A percentile compares a stretch with the other conserved stretches of the same genome.
These are phyloP conservation scores for Cryptococcus wingfieldii DNA, from an alignment of 1,284 basidiomycete genomes.

Conservation along the genomic window DNA sequence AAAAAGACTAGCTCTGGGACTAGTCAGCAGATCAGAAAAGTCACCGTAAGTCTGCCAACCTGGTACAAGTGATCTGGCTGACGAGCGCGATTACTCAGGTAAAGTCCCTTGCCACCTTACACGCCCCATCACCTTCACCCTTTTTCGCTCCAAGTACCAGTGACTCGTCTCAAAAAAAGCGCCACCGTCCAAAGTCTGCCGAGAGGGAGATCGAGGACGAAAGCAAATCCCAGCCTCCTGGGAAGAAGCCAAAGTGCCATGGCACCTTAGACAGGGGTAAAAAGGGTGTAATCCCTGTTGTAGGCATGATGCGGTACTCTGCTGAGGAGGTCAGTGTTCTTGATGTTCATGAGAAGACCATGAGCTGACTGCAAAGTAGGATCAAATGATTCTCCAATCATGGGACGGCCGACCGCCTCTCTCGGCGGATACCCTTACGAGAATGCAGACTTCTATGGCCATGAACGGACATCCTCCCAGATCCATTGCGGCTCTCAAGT, in stretches of 20 bases:
- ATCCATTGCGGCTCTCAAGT: background rate
- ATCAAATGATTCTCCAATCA: background rate
- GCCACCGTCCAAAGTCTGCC: no score
- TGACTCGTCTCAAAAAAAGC: no score
- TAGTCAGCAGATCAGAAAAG: no score
- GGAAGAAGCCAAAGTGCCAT: background rate
- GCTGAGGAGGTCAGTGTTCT: background rate
- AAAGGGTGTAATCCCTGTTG: background rate
- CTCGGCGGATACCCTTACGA: background rate
- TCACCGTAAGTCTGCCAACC: no score
- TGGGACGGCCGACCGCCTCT: conserved; percentile 1
- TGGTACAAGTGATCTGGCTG: no score
- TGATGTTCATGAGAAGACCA: background rate
- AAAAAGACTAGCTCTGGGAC: no score
- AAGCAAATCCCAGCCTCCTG: background rate
- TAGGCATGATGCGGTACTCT: background rate
- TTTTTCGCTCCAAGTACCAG: no score
- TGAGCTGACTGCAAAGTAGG: background rate
- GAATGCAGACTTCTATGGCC: background rate
- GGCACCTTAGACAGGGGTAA: background rate
- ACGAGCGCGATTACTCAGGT: no score
- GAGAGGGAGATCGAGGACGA: background rate
- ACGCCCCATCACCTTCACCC: no score
- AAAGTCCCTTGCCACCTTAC: no score
- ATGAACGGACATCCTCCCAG: background rate